Percentiles rank a stretch among this genome's conserved stretches.
Conservation (phyloP, 805 yeast species). For the Tetrapisispora nanseiensis region DNA sequence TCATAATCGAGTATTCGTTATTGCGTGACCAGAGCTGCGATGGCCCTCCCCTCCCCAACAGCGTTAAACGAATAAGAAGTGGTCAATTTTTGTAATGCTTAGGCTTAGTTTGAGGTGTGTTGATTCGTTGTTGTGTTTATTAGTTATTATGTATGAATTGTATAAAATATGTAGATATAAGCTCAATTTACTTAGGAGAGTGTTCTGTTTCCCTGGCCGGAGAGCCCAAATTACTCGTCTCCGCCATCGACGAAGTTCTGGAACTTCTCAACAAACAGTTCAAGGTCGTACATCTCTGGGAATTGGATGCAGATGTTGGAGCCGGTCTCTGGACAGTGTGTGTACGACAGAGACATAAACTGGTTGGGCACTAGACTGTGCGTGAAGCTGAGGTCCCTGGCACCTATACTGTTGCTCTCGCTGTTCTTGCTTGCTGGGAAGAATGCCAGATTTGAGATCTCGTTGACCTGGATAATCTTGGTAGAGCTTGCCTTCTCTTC, state of each 20-base stretch:
- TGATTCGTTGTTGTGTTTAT: no score
- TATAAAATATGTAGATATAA: no score
- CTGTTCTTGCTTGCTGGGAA: neutral
- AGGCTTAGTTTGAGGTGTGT: no score
- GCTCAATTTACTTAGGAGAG: no score
- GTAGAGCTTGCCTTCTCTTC: neutral
- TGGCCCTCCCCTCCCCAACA: no score
- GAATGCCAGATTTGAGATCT: constrained; percentile 7
- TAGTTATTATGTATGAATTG: no score
- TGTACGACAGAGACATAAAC: constrained; percentile 22
- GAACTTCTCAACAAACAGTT: constrained; percentile 21
- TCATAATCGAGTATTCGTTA: neutral
- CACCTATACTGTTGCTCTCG: neutral
- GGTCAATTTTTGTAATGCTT: no score
- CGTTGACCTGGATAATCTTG: constrained; percentile 20
- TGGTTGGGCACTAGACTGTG: constrained; percentile 16
- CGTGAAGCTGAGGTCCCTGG: constrained; percentile 16
- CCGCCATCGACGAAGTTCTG: constrained; percentile 19
- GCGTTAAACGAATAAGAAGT: neutral
- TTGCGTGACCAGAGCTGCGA: neutral
- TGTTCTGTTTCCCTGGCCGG: no score
- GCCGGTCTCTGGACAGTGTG: constrained; percentile 15
- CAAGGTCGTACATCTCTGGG: constrained; percentile 21
- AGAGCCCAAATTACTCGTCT: no score
- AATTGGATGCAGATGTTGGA: constrained; percentile 22